These are phyloP conservation scores for Coniochaeta hoffmannii DNA, from an alignment of 2,329 filamentous ascomycete genomes.

Conservation along the genomic window DNA sequence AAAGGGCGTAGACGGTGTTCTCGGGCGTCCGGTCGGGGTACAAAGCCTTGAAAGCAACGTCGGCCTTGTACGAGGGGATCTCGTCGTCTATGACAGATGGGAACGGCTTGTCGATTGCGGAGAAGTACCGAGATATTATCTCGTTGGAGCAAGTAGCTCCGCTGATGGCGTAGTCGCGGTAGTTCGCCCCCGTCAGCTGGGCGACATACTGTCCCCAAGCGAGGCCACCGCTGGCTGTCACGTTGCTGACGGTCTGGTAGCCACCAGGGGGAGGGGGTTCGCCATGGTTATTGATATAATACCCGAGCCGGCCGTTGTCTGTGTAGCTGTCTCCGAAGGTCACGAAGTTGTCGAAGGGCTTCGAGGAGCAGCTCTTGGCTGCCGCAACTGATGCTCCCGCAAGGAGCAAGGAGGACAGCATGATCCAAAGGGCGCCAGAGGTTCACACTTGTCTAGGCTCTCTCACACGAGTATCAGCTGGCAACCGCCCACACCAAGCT, in stretches of 20 bases:
- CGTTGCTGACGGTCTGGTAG: conserved; percentile 35
- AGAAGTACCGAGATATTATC: conserved; percentile 49
- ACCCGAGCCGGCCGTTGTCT: conserved; percentile 60
- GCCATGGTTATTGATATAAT: conserved; percentile 53
- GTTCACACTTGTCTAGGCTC: background rate
- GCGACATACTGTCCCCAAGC: conserved; percentile 63
- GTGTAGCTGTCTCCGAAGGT: conserved; percentile 73
- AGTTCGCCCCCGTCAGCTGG: conserved; percentile 46
- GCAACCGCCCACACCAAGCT: background rate
- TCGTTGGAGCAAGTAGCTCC: conserved; percentile 68
- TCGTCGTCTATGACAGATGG: conserved; percentile 58
- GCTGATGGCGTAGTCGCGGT: conserved; percentile 63
- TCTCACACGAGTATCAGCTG: background rate
- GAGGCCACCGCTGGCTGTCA: conserved; percentile 57
- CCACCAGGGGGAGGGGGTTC: conserved; percentile 54
- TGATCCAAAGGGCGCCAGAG: conserved; percentile 8
- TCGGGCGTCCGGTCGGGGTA: conserved; percentile 37
- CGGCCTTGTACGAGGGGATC: conserved; percentile 47
- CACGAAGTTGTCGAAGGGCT: conserved; percentile 53
- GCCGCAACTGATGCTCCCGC: conserved; percentile 11
- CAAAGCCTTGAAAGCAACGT: conserved; percentile 33
- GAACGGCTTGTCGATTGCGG: conserved; percentile 44
- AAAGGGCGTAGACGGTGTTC: conserved; percentile 66
- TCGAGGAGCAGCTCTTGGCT: conserved; percentile 14
- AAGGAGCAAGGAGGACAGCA: conserved; percentile 14